Percentiles rank a stretch among this genome's conserved stretches.
Evolutionary conservation across 257 asterid species (phyloP).

Genomic region (Datura wrightii): DNA sequence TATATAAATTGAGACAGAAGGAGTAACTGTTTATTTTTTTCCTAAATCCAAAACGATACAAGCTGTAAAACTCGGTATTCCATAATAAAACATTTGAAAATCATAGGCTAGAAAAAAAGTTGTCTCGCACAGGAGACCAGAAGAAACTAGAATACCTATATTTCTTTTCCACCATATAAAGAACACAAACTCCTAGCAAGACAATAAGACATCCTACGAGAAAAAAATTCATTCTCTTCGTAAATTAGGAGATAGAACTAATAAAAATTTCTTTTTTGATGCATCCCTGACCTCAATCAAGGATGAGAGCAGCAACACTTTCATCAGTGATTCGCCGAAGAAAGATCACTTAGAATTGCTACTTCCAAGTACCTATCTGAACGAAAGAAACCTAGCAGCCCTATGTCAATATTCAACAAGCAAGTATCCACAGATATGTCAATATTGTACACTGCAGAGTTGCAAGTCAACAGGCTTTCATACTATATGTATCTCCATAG

Average conservation of each 20-base stretch:
- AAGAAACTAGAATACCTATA: neutral
- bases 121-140: neutral
- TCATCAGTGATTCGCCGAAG: neutral
- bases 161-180: too few relatives aligned
- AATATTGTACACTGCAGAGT: neutral
- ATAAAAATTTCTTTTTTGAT: too few relatives aligned
- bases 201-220: neutral
- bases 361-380: neutral
- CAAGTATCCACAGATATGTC: neutral
- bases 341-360: conserved; percentile 10
- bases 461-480: neutral
- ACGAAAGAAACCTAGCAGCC: neutral
- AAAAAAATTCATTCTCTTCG: too few relatives aligned
- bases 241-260: too few relatives aligned
- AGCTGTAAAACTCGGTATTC: neutral
- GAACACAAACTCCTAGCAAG: neutral
- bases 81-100: neutral
- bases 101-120: neutral
- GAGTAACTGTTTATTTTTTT: neutral
- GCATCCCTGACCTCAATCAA: too few relatives aligned
- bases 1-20: neutral
- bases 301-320: neutral
- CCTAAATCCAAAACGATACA: neutral
- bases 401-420: neutral
- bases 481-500: neutral